Evolutionary conservation across 2,329 filamentous ascomycete species (phyloP).

Genomic region (Penicillium expansum): DNA sequence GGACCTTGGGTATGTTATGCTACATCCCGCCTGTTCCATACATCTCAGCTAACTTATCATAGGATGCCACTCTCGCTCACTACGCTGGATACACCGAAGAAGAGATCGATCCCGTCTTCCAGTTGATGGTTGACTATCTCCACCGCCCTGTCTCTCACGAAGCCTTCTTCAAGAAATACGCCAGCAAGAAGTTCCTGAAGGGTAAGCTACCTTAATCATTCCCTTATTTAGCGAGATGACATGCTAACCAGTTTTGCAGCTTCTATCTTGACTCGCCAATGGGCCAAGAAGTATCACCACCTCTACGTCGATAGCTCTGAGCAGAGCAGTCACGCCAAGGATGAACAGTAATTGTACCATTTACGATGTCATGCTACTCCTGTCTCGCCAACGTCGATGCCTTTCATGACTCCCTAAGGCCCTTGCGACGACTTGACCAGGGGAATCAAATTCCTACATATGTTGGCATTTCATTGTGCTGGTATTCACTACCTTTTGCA

Average conservation of each 20-base stretch:
- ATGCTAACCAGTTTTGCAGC: conserved; percentile 52
- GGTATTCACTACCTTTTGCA: conserved; percentile 41
- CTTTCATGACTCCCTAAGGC: conserved; percentile 27
- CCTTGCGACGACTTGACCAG: conserved; percentile 20
- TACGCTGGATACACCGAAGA: conserved; percentile 93
- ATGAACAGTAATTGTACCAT: conserved; percentile 30
- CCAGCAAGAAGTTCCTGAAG: conserved; percentile 98
- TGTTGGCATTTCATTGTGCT: conserved; percentile 43
- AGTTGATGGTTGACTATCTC: conserved; percentile 95
- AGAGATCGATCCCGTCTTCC: conserved; percentile 87
- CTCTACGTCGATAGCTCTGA: conserved; percentile 39
- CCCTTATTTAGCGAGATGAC: neutral
- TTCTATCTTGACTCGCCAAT: conserved; percentile 85
- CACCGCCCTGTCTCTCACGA: conserved; percentile 87
- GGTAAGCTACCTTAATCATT: conserved; percentile 56
- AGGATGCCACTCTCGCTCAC: conserved; percentile 82
- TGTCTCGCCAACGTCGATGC: conserved; percentile 22
- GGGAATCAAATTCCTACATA: conserved; percentile 36
- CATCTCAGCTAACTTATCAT: neutral
- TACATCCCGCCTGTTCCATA: neutral
- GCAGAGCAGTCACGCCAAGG: conserved; percentile 34
- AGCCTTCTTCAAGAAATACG: conserved; percentile 99
- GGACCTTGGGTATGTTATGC: conserved; percentile 77
- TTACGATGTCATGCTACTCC: conserved; percentile 28
- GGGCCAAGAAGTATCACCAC: conserved; percentile 76